These are phyloP conservation scores for Yamadazyma epiphylla DNA, from an alignment of 1,139 yeast species.

Conservation along the genomic window DNA sequence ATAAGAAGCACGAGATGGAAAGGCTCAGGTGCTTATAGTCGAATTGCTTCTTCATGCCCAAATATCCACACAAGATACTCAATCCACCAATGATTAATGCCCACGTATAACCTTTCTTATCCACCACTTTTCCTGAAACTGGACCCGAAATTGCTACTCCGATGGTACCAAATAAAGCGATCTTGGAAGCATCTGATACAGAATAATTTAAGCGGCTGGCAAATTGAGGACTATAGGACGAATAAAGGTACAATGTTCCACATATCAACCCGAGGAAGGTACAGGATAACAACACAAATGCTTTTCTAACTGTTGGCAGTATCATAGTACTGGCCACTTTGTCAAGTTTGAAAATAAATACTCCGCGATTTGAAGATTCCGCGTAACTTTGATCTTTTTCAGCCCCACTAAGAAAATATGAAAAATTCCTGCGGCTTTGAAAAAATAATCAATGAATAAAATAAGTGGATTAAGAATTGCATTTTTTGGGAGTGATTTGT, in stretches of 20 bases:
- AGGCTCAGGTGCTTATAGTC: conserved; percentile 28
- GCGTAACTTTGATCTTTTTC: no score
- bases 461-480: conserved; percentile 21
- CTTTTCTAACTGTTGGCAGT: conserved; percentile 27
- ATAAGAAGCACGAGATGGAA: conserved; percentile 28
- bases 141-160: conserved; percentile 60
- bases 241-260: conserved; percentile 59
- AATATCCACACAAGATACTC: conserved; percentile 41
- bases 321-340: conserved; percentile 7
- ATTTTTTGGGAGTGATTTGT: conserved; percentile 80
- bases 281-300: conserved; percentile 39
- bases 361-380: background rate
- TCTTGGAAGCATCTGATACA: conserved; percentile 52
- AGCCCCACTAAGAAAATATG: no score
- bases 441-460: no score
- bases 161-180: conserved; percentile 57
- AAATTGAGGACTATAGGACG: conserved; percentile 63
- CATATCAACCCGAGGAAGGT: conserved; percentile 52
- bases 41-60: conserved; percentile 45
- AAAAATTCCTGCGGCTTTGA: no score
- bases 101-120: conserved; percentile 44
- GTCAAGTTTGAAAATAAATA: background rate
- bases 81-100: conserved; percentile 44
- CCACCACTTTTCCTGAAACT: conserved; percentile 58
- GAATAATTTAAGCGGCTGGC: conserved; percentile 48